Evolutionary conservation across 2,329 filamentous ascomycete genomes (phyloP), one percentile per base, ranked within the genome.

Genomic region (Didymella glomerata): DNA sequence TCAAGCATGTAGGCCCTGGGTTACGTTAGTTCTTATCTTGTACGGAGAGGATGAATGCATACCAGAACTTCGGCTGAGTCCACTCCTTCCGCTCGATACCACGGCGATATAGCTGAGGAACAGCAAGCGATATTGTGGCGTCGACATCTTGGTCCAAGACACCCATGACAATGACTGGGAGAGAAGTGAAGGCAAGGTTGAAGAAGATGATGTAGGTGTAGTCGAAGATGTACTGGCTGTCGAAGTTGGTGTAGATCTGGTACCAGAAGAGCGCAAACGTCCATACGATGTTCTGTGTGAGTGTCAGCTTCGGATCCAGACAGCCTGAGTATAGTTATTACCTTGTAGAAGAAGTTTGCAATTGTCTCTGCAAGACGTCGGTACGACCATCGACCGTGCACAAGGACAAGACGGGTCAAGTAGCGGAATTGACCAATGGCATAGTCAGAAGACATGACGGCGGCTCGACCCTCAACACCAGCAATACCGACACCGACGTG

Each of bases 281-380:
- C 95, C 95, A 99, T 51, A 98, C 90, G 79, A 99, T 90, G 82
- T 98, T 99, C 90, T 89, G 67, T 20, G 57, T 40, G 25, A 18
- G 46, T 3, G 62, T 77, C 58, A 79, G 75, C 65, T 68, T 3
- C 14, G 3, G 16, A 22, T n/a, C 25, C 7, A 14, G 22, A 4
- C 8, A n/a, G 4, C 2, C 18, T 1, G 5, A 11, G 2, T 14
- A 4, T n/a, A 2, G 18, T 27, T 55, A 80, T 72, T 75, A 87
- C 86, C 82, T 99, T 99, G 87, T 98, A 99, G 83, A 99, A 99
- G 84, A 99, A 99, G 78, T 99, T 99, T 77, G 93, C 92, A 71
- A 96, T 97, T 46, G 90, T 91, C 81, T 99, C 95, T 28, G 90
- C 92, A 76, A 99, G 82, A 69, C 95, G 88, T 52, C 94, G 87